phyloP scores from a whole-genome alignment of 129 eudicot species.

The Sambucus nigra region DNA sequence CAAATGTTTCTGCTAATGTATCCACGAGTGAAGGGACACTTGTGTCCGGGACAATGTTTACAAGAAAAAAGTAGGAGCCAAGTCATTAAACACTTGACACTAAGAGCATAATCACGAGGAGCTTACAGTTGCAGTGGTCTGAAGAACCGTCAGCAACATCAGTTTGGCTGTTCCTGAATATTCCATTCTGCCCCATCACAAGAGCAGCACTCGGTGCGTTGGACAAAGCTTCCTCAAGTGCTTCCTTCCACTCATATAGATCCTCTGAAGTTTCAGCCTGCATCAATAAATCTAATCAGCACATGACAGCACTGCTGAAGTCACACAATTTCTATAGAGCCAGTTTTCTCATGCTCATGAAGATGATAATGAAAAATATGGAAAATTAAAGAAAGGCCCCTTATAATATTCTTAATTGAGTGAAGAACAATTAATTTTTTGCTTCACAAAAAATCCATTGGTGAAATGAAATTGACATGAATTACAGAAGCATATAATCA shows the following conservation, averaged over 20 bases:
- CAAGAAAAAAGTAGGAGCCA: no score
- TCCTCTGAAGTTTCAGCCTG: slow-evolving; percentile 94
- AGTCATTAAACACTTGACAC: no score
- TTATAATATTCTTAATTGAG: no score
- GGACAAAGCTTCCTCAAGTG: slow-evolving; percentile 83
- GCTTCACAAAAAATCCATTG: no score
- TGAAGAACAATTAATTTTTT: no score
- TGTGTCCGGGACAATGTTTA: no score
- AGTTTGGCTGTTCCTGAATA: slow-evolving; percentile 46
- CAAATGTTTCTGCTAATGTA: no score
- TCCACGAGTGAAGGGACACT: no score
- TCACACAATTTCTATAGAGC: no score
- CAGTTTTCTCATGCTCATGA: neutral
- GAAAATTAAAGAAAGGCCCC: no score
- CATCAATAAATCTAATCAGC: slow-evolving; percentile 11
- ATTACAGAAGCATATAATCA: no score
- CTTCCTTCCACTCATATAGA: slow-evolving; percentile 74
- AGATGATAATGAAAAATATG: neutral
- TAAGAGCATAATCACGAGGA: slow-evolving; percentile 8
- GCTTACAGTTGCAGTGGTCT: slow-evolving; percentile 64
- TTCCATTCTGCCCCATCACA: slow-evolving; percentile 60
- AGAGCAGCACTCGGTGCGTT: slow-evolving; percentile 66
- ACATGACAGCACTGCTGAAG: slow-evolving; percentile 11
- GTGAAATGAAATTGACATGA: no score
- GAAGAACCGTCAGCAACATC: slow-evolving; percentile 40